A percentile compares a stretch with the other conserved stretches of the same genome.
Conservation (phyloP, 352 stramenopile genomes). For the Globisporangium orthogonon region DNA sequence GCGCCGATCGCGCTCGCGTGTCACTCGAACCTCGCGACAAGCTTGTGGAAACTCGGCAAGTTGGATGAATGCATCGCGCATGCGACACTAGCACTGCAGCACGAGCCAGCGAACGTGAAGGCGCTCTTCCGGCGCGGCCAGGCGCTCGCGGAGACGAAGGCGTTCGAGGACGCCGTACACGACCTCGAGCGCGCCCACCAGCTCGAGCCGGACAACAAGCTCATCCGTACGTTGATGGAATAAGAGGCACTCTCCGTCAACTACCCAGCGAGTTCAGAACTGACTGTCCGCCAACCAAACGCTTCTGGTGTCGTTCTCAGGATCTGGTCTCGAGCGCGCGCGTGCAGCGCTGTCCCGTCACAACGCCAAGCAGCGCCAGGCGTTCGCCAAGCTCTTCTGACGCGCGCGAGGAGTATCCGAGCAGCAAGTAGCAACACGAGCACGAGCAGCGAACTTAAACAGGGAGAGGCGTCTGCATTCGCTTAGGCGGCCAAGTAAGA, state of each 20-base stretch:
- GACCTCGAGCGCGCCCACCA: conserved; percentile 35
- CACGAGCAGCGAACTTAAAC: conserved; percentile 39
- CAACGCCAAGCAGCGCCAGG: conserved; percentile 31
- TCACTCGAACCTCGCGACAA: conserved; percentile 58
- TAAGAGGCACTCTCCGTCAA: background rate
- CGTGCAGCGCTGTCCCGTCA: conserved; percentile 25
- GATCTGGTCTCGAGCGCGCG: conserved; percentile 22
- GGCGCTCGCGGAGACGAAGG: conserved; percentile 42
- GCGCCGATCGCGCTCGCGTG: conserved; percentile 34
- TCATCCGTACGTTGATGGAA: conserved; percentile 21
- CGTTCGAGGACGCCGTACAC: conserved; percentile 45
- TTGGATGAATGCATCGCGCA: conserved; percentile 43
- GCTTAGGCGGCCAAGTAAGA: conserved; percentile 5
- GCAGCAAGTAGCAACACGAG: background rate
- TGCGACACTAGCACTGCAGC: conserved; percentile 33
- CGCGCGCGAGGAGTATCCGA: no score
- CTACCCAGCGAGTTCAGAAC: background rate
- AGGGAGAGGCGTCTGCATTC: conserved; percentile 42
- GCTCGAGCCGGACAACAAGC: conserved; percentile 36
- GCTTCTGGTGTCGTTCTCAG: background rate
- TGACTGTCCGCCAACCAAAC: background rate
- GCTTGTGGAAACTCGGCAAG: conserved; percentile 39
- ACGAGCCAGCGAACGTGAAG: conserved; percentile 47
- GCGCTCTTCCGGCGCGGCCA: conserved; percentile 63
- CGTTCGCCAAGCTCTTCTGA: conserved; percentile 30